phyloP scores from a whole-genome alignment of 2,329 filamentous ascomycete species.

The Teratosphaeria zuluensis region DNA sequence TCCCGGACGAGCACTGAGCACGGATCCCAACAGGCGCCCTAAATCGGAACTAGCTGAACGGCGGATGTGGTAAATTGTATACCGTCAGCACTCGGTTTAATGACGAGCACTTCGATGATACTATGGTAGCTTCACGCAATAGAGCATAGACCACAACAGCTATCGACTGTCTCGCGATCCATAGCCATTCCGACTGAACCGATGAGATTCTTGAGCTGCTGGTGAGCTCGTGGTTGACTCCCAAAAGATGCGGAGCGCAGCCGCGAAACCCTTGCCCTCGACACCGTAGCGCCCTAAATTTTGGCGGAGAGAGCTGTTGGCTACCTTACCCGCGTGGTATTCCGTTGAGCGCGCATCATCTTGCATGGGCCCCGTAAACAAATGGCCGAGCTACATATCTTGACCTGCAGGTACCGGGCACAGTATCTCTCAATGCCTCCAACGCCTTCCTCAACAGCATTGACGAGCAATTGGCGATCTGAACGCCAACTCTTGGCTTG shows the following conservation, averaged over 20 bases:
- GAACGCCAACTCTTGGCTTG: background rate
- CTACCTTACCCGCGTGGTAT: background rate
- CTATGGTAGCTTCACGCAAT: background rate
- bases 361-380: background rate
- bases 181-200: background rate
- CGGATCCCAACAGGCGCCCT: background rate
- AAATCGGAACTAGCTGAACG: background rate
- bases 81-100: background rate
- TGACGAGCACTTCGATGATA: background rate
- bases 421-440: background rate
- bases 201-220: background rate
- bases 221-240: background rate
- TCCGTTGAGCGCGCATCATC: background rate
- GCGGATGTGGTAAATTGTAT: background rate
- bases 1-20: background rate
- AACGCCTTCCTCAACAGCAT: background rate
- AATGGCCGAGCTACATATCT: background rate
- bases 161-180: background rate
- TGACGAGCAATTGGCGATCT: background rate
- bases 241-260: background rate
- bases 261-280: background rate
- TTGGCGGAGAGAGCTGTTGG: background rate
- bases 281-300: background rate
- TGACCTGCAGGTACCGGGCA: background rate
- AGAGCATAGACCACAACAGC: background rate